Evolutionary conservation across 163 green algal species (phyloP).

Genomic region (Prototheca wickerhamii): DNA sequence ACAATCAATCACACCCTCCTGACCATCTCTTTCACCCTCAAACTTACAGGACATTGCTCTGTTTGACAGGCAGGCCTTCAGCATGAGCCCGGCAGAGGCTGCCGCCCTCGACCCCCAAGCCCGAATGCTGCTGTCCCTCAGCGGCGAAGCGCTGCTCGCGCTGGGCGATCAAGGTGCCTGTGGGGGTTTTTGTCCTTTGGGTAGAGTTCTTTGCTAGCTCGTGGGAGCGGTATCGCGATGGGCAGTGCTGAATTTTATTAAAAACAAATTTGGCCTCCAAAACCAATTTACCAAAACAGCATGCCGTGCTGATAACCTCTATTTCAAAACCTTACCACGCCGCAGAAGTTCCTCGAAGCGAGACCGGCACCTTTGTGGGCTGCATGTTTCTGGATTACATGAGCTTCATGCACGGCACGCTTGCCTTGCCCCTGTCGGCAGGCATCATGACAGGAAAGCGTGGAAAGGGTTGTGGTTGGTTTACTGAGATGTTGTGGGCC

Average conservation of each 20-base stretch:
- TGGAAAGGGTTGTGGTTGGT: too few species aligned
- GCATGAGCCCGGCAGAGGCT: constrained; percentile 18
- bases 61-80: constrained; percentile 26
- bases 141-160: constrained; percentile 12
- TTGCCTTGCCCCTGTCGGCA: constrained; percentile 14
- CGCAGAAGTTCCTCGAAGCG: background rate
- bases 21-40: too few species aligned
- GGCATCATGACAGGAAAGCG: constrained; percentile 24
- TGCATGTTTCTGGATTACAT: constrained; percentile 32
- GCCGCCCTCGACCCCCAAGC: constrained; percentile 27
- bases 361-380: constrained; percentile 28
- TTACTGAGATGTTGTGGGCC: too few species aligned
- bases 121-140: constrained; percentile 23
- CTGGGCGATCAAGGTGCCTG: background rate
- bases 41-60: constrained; percentile 8
- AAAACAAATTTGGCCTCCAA: too few species aligned
- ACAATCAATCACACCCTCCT: too few species aligned
- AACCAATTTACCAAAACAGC: too few species aligned
- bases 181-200: too few species aligned
- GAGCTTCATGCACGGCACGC: background rate
- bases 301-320: too few species aligned
- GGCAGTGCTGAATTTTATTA: too few species aligned
- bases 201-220: too few species aligned
- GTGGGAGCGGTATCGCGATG: too few species aligned
- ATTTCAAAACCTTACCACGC: background rate